Evolutionary conservation across 768 basidiomycete species (phyloP), one percentile per base, ranked within the genome.

Genomic region (Kwoniella pini): DNA sequence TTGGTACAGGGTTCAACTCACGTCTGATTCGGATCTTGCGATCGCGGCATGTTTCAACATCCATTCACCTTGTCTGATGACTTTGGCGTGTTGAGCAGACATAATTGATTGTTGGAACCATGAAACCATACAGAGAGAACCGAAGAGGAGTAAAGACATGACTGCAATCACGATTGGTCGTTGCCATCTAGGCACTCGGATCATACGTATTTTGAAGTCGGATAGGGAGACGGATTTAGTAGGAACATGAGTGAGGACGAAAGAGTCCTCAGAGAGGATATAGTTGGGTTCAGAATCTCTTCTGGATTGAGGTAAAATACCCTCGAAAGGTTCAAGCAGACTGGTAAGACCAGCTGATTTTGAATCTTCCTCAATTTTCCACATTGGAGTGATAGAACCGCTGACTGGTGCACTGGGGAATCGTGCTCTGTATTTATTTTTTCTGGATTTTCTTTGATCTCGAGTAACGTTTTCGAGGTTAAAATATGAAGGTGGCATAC

Each of bases 401-500:
- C 33, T 48, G 17, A 64, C 62, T 13, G 62, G 64, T 90, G 94
- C 75, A 90, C 92, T 54, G 89, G 92, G 67, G 90, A 91, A 77
- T 51, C 51, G 27, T 48, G 67, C 48, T 61, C 67, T 22, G 71
- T 69, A 49, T 39, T 65, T 27, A 48, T 30, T 45, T 54, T 65
- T 30, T 42, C 57, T 52, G 30, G 27, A n/a, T 33, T 53, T 59
- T 38, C 59, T 53, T 33, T 54, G 42, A 9, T 61, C 52, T 51
- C 43, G 52, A 22, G 40, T 54, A 24, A 44, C 44, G 17, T 31
- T 45, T 27, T 54, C 53, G n/a, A 54, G 53, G 22, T 54, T 44
- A 38, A 61, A 61, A 49, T 61, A 61, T 7, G 59, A 61, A 30
- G 59, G 52, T 38, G 59, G 51, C 43, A 42, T 54, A 39, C 43